phyloP scores from a whole-genome alignment of 371 early-diverging fungal genomes.

The Mortierella polycephala region DNA sequence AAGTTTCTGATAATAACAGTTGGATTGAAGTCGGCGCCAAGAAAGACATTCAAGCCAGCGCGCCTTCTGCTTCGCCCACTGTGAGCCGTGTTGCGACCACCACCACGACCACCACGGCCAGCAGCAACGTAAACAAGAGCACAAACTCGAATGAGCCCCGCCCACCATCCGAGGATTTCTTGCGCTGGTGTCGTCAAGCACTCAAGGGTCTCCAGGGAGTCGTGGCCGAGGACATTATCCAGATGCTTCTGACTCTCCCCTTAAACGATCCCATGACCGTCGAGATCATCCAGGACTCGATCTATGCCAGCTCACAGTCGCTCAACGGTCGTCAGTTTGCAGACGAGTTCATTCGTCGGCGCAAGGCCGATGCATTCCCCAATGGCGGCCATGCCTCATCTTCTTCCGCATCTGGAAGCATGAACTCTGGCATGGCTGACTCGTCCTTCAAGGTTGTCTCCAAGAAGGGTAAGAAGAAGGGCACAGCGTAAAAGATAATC shows the following conservation, averaged over 20 bases:
- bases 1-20: conserved; percentile 31
- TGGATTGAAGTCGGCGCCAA: conserved; percentile 53
- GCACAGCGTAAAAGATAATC: conserved; percentile 25
- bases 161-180: conserved; percentile 77
- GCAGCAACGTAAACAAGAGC: conserved; percentile 4
- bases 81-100: not conserved
- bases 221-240: conserved; percentile 76
- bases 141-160: conserved; percentile 55
- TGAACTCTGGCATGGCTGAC: conserved; percentile 9
- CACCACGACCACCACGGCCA: not conserved
- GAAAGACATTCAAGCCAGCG: conserved; percentile 8
- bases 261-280: conserved; percentile 71
- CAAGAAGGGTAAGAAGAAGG: conserved; percentile 68
- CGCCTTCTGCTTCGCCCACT: not conserved
- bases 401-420: not conserved
- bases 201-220: conserved; percentile 78
- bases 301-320: conserved; percentile 79
- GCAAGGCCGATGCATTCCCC: conserved; percentile 77
- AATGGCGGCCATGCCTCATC: conserved; percentile 42
- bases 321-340: conserved; percentile 84
- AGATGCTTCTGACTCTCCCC: conserved; percentile 84
- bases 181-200: conserved; percentile 78
- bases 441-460: conserved; percentile 64
- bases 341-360: conserved; percentile 81
- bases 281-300: conserved; percentile 84